phyloP scores from a whole-genome alignment of 2,329 filamentous ascomycete species.

The Fusarium tuaranense region DNA sequence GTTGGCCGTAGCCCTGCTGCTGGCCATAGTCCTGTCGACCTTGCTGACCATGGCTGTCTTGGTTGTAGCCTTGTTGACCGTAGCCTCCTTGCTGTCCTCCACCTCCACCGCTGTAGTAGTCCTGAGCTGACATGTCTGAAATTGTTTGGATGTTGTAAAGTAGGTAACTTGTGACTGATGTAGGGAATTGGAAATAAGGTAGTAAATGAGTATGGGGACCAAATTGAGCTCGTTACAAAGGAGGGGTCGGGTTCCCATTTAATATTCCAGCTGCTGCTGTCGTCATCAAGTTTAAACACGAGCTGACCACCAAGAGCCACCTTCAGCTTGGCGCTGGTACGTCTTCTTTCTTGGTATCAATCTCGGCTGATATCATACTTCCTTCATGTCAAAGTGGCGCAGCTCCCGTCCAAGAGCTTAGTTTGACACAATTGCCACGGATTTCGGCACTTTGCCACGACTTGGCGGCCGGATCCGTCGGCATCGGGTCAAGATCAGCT shows the following conservation, averaged over 20 bases:
- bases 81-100: conserved; percentile 22
- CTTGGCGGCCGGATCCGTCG: conserved; percentile 39
- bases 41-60: conserved; percentile 28
- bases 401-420: conserved; percentile 1
- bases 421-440: background rate
- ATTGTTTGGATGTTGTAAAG: background rate
- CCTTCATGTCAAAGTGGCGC: conserved; percentile 28
- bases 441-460: conserved; percentile 24
- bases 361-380: conserved; percentile 38
- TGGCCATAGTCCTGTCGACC: conserved; percentile 23
- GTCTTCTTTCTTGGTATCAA: background rate
- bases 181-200: background rate
- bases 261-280: conserved; percentile 9
- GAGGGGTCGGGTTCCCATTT: conserved; percentile 25
- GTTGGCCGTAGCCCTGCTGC: conserved; percentile 21
- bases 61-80: conserved; percentile 24
- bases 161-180: background rate
- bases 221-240: background rate
- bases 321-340: conserved; percentile 15
- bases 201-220: background rate
- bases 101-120: conserved; percentile 38
- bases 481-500: conserved; percentile 13
- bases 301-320: background rate
- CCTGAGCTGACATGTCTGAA: conserved; percentile 39
- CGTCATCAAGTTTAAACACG: conserved; percentile 19